Base-by-base conservation (phyloP, 345 rosid genomes). In the Populus alba region DNA sequence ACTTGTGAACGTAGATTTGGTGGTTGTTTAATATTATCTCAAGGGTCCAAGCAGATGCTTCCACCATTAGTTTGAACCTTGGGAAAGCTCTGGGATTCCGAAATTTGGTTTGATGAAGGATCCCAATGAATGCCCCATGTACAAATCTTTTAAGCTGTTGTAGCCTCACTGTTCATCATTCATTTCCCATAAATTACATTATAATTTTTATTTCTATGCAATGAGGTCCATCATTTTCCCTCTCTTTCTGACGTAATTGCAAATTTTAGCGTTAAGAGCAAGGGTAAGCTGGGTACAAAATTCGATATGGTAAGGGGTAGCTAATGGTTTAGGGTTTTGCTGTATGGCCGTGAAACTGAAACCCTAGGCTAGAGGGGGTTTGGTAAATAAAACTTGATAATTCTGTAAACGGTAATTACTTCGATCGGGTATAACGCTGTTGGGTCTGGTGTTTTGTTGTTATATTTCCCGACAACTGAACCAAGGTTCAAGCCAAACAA, bases 61-160 rank as follows among this genome's bases (percentile, higher is more conserved):
- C 45, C 45, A 8, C 43, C 43, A 51, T 61, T 49, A 47, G 10
- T 71, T 75, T 29, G 45, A 82, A 57, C 76, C 66, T 59, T 13
- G 69, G 80, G 84, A 55, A 66, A 74, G 78, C 41, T 12, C 69
- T 72, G 75, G 91, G 98, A 81, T 91, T 90, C 88, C 67, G 90
- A 90, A 83, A 88, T 77, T 75, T 82, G 82, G 70, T 75, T 87
- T 92, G 92, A 85, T 90, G 88, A 88, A 79, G 91, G 81, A 85
- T 90, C 90, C 88, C 62, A 75, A 78, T 47, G 72, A n/a, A 65
- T 68, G 72, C 73, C 77, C 79, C 76, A 22, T 85, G 89, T 86
- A 84, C 41, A 82, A 70, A 75, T 43, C 59, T 53, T 41, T 41
- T 25, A 59, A 59, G 8, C 43, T 61, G 35, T 25, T 57, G 15